Evolutionary conservation across 768 basidiomycete species (phyloP), one percentile per base, ranked within the genome.

Genomic region (Podaxis mareebaensis): DNA sequence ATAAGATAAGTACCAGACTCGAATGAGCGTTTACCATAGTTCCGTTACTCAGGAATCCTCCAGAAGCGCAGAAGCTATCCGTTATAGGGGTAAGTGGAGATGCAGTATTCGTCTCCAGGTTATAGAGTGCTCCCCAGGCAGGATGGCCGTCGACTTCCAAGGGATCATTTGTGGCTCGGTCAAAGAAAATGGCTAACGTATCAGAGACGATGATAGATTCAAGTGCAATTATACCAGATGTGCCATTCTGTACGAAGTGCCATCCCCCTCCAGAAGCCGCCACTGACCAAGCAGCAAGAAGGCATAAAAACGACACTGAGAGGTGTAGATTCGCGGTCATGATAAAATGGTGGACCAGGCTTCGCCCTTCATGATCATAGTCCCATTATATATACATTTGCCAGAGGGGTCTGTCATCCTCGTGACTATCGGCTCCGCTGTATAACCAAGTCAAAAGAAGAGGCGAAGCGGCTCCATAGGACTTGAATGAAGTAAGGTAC

Each of bases 71-170:
- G 69, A 79, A 81, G 15, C 72, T 74, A 64, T 81, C 75, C 15
- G 75, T 73, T 15, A 75, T 53, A 24, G 78, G 66, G 46, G 74
- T 68, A 15, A 79, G 64, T 8, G 77, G 69, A 12, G 74, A 73
- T 0, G 75, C 73, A 4, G 70, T 74, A 40, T 78, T 76, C 2
- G 79, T 79, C 63, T 74, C 70, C 13, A 82, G 65, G 60, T 81
- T 73, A 67, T 79, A 76, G n/a, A 82, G 70, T 7, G 77, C 79
- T 30, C 77, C 78, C 81, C 81, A 82, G 6, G 81, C 81, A 15
- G 77, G 69, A 62, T 81, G 79, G 2, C 75, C 76, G 53, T 79
- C 72, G 61, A 81, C 70, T n/a, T 67, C 72, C 1, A 81, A 68
- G 12, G 79, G 76, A 51, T 83, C 81, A 61, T 81, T 72, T 10